Conservation (phyloP, 1,284 basidiomycete genomes). For the Microbotryum lychnidis-dioicae region DNA sequence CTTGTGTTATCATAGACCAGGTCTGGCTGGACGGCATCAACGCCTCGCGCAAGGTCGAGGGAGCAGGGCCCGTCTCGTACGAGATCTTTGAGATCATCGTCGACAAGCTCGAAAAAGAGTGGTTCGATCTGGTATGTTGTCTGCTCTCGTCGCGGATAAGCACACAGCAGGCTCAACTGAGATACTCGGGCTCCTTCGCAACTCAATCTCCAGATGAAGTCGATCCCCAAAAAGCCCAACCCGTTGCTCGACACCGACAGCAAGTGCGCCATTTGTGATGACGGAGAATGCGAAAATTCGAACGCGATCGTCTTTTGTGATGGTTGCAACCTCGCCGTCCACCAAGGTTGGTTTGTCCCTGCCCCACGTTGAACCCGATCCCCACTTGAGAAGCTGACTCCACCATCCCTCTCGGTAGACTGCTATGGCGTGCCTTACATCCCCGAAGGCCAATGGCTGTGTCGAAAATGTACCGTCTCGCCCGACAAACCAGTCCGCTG, state of each 20-base stretch:
- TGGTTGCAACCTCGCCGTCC: slow-evolving; percentile 96
- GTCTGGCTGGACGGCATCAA: slow-evolving; percentile 91
- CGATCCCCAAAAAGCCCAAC: slow-evolving; percentile 72
- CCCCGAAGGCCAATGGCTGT: slow-evolving; percentile 98
- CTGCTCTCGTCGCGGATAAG: too few species aligned
- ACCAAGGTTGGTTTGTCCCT: slow-evolving; percentile 66
- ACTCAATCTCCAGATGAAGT: slow-evolving; percentile 59
- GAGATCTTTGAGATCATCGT: slow-evolving; percentile 94
- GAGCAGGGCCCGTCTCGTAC: slow-evolving; percentile 63
- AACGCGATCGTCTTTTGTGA: slow-evolving; percentile 99
- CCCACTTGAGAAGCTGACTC: not conserved
- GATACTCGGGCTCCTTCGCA: slow-evolving; percentile 15
- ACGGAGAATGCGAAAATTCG: slow-evolving; percentile 95
- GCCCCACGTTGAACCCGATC: too few species aligned
- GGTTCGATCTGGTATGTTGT: slow-evolving; percentile 81
- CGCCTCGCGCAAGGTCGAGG: slow-evolving; percentile 67
- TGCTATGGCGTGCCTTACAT: slow-evolving; percentile 99
- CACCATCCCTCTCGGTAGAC: slow-evolving; percentile 48
- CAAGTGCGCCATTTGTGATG: slow-evolving; percentile 93
- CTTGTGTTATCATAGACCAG: slow-evolving; percentile 54
- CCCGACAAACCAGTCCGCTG: slow-evolving; percentile 94
- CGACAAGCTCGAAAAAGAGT: slow-evolving; percentile 97
- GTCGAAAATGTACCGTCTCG: slow-evolving; percentile 94
- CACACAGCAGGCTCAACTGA: not conserved
- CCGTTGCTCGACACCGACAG: slow-evolving; percentile 84